Conservation (phyloP, 2,329 filamentous ascomycete species). For the Cercospora berteroae region DNA sequence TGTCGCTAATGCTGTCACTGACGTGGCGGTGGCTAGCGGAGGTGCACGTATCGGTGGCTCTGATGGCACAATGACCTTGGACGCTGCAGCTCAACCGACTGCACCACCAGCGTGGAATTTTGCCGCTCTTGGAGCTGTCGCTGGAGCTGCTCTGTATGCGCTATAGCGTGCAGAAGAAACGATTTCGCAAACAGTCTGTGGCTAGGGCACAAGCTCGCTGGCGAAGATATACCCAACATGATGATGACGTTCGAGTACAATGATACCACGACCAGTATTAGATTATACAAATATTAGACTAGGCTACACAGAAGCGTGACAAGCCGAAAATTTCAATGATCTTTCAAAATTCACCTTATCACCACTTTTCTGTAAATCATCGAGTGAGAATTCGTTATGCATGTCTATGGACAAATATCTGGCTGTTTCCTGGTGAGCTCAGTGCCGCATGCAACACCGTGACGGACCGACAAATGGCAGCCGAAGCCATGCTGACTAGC, state of each 20-base stretch:
- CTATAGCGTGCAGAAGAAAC: background rate
- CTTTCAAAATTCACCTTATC: too few species aligned
- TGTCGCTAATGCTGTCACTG: constrained; percentile 53
- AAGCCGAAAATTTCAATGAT: background rate
- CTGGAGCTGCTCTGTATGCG: constrained; percentile 12
- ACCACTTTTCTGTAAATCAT: background rate
- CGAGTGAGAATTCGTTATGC: background rate
- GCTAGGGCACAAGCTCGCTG: background rate
- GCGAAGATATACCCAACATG: background rate
- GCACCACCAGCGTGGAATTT: constrained; percentile 29
- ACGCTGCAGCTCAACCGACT: constrained; percentile 28
- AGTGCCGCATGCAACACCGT: background rate
- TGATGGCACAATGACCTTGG: constrained; percentile 18
- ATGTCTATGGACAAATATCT: background rate
- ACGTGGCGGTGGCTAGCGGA: constrained; percentile 44
- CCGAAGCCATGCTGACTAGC: background rate
- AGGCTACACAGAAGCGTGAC: background rate
- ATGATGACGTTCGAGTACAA: background rate
- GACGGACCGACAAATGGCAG: background rate
- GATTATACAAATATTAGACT: background rate
- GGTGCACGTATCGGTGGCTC: constrained; percentile 42
- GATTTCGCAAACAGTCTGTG: background rate
- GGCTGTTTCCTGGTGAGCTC: background rate
- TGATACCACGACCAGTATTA: background rate
- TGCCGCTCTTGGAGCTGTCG: constrained; percentile 21